phyloP scores from a whole-genome alignment of 1,284 basidiomycete species.

The Cutaneotrichosporon cyanovorans region DNA sequence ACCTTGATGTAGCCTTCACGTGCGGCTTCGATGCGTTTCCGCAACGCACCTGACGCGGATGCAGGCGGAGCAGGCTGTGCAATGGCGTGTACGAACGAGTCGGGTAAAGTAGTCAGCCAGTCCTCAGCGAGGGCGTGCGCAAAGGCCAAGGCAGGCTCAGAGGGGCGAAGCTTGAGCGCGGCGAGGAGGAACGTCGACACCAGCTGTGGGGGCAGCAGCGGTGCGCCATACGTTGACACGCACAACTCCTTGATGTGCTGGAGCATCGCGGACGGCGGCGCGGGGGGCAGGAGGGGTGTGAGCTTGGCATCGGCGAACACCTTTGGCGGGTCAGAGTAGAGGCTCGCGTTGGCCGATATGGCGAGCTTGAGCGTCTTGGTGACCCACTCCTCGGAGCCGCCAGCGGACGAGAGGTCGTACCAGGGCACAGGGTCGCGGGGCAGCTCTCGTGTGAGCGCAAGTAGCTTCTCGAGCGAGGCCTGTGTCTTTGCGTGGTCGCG shows the following conservation, averaged over 20 bases:
- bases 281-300: constrained; percentile 21
- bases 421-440: constrained; percentile 8
- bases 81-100: constrained; percentile 26
- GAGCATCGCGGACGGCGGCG: constrained; percentile 23
- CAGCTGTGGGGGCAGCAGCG: constrained; percentile 30
- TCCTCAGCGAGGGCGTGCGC: constrained; percentile 32
- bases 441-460: constrained; percentile 16
- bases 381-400: constrained; percentile 24
- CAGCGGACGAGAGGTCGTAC: constrained; percentile 13
- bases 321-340: constrained; percentile 37
- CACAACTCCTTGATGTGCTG: constrained; percentile 21
- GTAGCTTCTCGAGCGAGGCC: constrained; percentile 24
- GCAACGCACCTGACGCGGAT: constrained; percentile 4
- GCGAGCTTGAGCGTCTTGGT: constrained; percentile 38
- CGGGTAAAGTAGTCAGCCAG: constrained; percentile 32
- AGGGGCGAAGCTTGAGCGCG: constrained; percentile 32
- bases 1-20: constrained; percentile 41
- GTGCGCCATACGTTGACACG: constrained; percentile 14
- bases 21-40: constrained; percentile 26
- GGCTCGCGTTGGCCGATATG: constrained; percentile 29
- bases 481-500: constrained; percentile 40
- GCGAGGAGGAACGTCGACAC: constrained; percentile 37
- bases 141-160: constrained; percentile 21
- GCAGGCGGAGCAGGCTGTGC: constrained; percentile 8
- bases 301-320: constrained; percentile 9